Conservation (phyloP, 2,329 filamentous ascomycete genomes). For the Fusarium bactridioides region DNA sequence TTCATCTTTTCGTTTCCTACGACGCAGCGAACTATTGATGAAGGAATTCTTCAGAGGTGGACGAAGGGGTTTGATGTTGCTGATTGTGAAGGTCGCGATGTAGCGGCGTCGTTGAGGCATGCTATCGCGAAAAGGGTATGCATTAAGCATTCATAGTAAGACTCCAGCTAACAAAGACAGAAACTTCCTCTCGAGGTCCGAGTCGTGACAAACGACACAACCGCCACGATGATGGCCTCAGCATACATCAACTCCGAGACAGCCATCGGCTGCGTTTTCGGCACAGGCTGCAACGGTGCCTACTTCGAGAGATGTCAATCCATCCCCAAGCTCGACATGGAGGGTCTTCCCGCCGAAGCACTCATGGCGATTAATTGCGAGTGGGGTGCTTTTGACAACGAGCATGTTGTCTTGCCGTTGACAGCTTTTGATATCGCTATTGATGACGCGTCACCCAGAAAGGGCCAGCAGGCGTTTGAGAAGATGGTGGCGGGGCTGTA, state of each 20-base stretch:
- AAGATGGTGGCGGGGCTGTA: conserved; percentile 98
- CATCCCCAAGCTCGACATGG: conserved; percentile 90
- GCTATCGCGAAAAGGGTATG: conserved; percentile 67
- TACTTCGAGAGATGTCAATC: conserved; percentile 94
- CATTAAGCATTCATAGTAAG: rapidly evolving
- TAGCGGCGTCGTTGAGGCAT: conserved; percentile 84
- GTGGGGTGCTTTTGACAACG: conserved; percentile 96
- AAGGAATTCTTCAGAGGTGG: conserved; percentile 92
- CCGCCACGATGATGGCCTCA: conserved; percentile 94
- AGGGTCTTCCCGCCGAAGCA: conserved; percentile 79
- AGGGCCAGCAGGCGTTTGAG: conserved; percentile 93
- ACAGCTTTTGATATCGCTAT: conserved; percentile 89
- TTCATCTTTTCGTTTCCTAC: conserved; percentile 98
- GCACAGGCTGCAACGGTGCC: conserved; percentile 96
- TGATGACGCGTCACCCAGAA: conserved; percentile 91
- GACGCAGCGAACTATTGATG: conserved; percentile 90
- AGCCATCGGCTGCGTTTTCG: conserved; percentile 97
- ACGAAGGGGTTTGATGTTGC: conserved; percentile 97
- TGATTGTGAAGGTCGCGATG: conserved; percentile 88
- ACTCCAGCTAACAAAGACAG: conserved; percentile 49
- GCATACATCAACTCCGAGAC: conserved; percentile 92
- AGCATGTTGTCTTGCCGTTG: conserved; percentile 83
- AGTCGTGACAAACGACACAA: conserved; percentile 96
- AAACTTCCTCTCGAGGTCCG: conserved; percentile 90
- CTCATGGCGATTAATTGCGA: conserved; percentile 97